phyloP scores from a whole-genome alignment of 495 filamentous ascomycete species.

The Tuber microsphaerosporum region DNA sequence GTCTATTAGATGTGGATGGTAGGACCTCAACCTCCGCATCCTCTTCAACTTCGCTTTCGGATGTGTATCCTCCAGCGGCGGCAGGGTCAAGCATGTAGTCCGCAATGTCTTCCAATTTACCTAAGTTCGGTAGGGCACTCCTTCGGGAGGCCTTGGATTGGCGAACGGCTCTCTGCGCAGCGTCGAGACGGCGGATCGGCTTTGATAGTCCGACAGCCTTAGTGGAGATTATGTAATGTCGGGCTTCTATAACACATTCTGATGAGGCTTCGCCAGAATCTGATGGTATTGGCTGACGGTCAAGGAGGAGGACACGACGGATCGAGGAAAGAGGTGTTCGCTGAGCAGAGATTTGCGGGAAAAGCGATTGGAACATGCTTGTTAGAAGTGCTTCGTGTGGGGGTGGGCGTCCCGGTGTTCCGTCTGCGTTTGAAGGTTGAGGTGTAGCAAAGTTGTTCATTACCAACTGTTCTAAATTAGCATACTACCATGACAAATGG shows the following conservation, averaged over 20 bases:
- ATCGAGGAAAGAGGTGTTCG: slow-evolving; percentile 80
- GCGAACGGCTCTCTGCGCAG: slow-evolving; percentile 60
- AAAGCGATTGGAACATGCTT: slow-evolving; percentile 90
- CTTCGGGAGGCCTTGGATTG: slow-evolving; percentile 49
- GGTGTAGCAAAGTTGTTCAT: slow-evolving; percentile 94
- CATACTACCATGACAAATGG: not conserved
- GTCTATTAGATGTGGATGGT: slow-evolving; percentile 52
- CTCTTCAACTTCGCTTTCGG: slow-evolving; percentile 84
- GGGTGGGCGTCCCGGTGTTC: slow-evolving; percentile 59
- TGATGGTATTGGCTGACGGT: slow-evolving; percentile 54
- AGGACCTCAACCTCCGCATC: slow-evolving; percentile 93
- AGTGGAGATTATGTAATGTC: slow-evolving; percentile 92
- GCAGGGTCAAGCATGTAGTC: slow-evolving; percentile 85
- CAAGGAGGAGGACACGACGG: slow-evolving; percentile 78
- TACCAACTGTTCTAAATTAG: slow-evolving; percentile 56
- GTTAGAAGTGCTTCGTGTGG: slow-evolving; percentile 91
- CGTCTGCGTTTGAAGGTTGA: slow-evolving; percentile 53
- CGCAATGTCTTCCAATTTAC: slow-evolving; percentile 83
- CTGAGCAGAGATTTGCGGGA: slow-evolving; percentile 92
- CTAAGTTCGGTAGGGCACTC: slow-evolving; percentile 71
- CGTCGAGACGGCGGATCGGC: slow-evolving; percentile 71
- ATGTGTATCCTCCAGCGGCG: slow-evolving; percentile 77
- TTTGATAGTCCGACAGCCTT: slow-evolving; percentile 76
- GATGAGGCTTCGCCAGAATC: slow-evolving; percentile 48
- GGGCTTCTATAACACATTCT: slow-evolving; percentile 77